Percentiles rank a stretch among this genome's conserved stretches.
Conservation (phyloP, 768 basidiomycete genomes). For the Chalciporus piperatus region DNA sequence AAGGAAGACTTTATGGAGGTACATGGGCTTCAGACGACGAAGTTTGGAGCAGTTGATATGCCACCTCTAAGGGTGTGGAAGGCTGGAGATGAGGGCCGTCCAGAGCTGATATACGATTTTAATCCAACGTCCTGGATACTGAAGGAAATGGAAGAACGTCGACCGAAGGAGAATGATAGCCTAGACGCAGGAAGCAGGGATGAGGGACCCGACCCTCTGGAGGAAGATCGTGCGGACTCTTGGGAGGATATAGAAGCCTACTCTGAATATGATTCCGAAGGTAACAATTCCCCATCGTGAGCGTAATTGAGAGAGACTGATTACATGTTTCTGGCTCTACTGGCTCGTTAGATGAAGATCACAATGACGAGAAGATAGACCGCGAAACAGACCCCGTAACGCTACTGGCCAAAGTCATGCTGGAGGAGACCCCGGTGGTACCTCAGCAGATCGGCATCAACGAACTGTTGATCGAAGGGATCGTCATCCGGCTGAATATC, state of each 20-base stretch:
- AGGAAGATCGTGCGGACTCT: background rate
- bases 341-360: background rate
- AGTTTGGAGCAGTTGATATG: background rate
- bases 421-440: background rate
- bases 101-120: slow-evolving; percentile 9
- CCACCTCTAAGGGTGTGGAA: slow-evolving; percentile 14
- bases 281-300: too few relatives aligned
- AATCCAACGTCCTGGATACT: background rate
- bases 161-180: background rate
- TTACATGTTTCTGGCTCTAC: background rate
- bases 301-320: background rate
- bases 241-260: background rate
- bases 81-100: background rate
- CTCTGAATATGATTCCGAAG: too few relatives aligned
- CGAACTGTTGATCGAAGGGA: slow-evolving; percentile 9
- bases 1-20: background rate
- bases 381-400: background rate
- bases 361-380: background rate
- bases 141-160: background rate
- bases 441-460: background rate
- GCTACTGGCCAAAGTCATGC: background rate
- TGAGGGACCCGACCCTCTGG: background rate
- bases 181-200: background rate
- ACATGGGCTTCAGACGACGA: background rate
- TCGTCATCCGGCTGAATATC: background rate